Evolutionary conservation across 108 stramenopile species (phyloP).

Genomic region (Conticribra weissflogii): DNA sequence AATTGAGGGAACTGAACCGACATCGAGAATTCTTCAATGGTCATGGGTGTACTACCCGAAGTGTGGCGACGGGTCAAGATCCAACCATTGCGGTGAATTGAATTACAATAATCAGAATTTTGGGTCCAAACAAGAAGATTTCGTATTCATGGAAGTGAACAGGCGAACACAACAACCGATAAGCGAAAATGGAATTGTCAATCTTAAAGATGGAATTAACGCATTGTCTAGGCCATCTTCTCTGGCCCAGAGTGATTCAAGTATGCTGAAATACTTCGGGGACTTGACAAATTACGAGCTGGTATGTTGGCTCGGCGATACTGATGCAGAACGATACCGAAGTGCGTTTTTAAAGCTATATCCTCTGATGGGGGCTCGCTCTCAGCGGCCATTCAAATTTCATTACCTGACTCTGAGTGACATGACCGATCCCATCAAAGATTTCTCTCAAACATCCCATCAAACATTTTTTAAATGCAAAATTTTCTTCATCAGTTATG

Average conservation of each 20-base stretch:
- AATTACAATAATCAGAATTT: neutral
- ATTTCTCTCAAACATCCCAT: constrained; percentile 28
- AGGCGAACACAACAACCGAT: neutral
- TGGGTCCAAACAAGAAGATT: neutral
- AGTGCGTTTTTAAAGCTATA: constrained; percentile 38
- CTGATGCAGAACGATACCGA: constrained; percentile 24
- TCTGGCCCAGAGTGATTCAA: constrained; percentile 1
- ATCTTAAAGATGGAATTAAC: constrained; percentile 5
- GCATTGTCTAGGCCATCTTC: constrained; percentile 3
- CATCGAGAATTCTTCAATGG: neutral
- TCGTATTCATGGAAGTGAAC: constrained; percentile 1
- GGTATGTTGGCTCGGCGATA: constrained; percentile 61
- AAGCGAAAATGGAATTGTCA: constrained; percentile 1
- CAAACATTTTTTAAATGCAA: constrained; percentile 61
- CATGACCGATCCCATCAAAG: constrained; percentile 40
- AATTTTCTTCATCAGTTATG: constrained; percentile 43
- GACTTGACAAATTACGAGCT: constrained; percentile 59
- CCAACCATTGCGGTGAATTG: neutral
- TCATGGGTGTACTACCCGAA: neutral
- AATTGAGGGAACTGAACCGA: neutral
- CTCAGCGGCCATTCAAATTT: constrained; percentile 65
- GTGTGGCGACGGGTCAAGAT: neutral
- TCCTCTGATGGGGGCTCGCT: constrained; percentile 8
- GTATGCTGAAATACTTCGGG: constrained; percentile 19
- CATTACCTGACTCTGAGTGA: constrained; percentile 30